Percentiles rank a stretch among this genome's conserved stretches.
phyloP scores from a whole-genome alignment of 352 stramenopile species.

The Sclerospora graminicola region DNA sequence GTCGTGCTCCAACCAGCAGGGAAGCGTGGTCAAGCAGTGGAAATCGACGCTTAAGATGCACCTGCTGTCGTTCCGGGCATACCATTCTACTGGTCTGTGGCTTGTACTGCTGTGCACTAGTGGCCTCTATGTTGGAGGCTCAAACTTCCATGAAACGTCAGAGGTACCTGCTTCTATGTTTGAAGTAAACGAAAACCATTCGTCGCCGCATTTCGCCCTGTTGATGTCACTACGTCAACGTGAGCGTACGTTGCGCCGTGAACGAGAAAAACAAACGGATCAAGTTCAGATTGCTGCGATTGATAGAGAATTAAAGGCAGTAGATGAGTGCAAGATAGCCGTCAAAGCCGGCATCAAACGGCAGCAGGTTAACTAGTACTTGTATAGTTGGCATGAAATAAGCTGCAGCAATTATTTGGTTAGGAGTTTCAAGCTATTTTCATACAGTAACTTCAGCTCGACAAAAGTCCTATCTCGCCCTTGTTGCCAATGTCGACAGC shows the following conservation, averaged over 20 bases:
- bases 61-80: conserved; percentile 44
- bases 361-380: conserved; percentile 22
- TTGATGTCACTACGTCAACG: conserved; percentile 42
- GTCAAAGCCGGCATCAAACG: conserved; percentile 53
- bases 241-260: conserved; percentile 38
- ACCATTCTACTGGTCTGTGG: conserved; percentile 73
- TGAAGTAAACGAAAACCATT: conserved; percentile 10
- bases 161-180: conserved; percentile 21
- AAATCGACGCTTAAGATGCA: conserved; percentile 61
- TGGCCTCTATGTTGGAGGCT: conserved; percentile 58
- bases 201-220: conserved; percentile 32
- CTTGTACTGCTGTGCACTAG: conserved; percentile 72
- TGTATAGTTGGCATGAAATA: conserved; percentile 2
- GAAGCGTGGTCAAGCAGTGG: conserved; percentile 46
- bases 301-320: conserved; percentile 38
- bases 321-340: conserved; percentile 43
- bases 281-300: conserved; percentile 20
- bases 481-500: conserved; percentile 25
- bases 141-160: conserved; percentile 55
- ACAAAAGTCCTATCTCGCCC: conserved; percentile 1
- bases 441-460: not conserved
- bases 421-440: conserved; percentile 12
- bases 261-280: conserved; percentile 21
- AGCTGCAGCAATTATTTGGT: not conserved
- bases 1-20: conserved; percentile 72